phyloP scores from a whole-genome alignment of 805 yeast species.

The Vanderwaltozyma tropicalis region DNA sequence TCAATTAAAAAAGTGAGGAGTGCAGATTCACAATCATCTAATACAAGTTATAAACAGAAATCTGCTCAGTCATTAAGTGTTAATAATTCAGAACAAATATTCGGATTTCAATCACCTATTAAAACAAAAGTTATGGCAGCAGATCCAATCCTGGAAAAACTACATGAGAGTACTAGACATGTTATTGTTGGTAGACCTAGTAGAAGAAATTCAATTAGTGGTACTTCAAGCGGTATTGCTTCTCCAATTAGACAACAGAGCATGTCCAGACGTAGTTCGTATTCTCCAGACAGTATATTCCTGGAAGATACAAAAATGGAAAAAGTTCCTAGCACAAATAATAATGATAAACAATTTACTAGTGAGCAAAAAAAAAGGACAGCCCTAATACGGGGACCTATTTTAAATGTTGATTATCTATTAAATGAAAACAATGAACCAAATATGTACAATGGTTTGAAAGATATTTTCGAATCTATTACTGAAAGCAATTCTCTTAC shows the following conservation, averaged over 20 bases:
- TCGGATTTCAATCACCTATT: too few species aligned
- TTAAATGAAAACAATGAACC: constrained; percentile 34
- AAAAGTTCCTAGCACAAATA: too few species aligned
- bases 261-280: too few species aligned
- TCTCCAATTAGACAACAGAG: too few species aligned
- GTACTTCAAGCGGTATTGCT: too few species aligned
- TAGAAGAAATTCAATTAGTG: too few species aligned
- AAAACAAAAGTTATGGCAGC: neutral
- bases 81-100: too few species aligned
- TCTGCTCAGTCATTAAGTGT: too few species aligned
- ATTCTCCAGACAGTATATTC: too few species aligned
- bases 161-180: constrained; percentile 20
- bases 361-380: constrained; percentile 69
- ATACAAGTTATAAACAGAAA: too few species aligned
- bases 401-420: constrained; percentile 63
- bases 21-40: neutral
- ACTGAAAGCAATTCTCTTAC: constrained; percentile 54
- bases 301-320: neutral
- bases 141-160: constrained; percentile 14
- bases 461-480: constrained; percentile 80
- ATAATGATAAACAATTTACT: constrained; percentile 10
- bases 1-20: neutral
- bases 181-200: constrained; percentile 24
- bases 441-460: constrained; percentile 53
- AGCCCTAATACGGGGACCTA: constrained; percentile 73